These are phyloP conservation scores for Globisporangium barbulae DNA, from an alignment of 352 stramenopile species.

Conservation along the genomic window DNA sequence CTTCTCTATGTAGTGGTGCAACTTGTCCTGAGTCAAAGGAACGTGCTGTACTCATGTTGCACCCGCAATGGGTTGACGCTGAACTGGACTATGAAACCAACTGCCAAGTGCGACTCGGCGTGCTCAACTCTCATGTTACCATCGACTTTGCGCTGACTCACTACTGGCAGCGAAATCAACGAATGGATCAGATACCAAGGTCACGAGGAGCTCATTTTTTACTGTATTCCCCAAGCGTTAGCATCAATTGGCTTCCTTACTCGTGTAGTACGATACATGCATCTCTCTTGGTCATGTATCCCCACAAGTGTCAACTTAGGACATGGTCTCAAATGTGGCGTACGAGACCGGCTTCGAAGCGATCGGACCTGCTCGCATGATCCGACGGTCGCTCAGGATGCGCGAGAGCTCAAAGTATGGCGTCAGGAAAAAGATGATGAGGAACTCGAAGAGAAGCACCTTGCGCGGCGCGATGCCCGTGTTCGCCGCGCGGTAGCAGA, in stretches of 20 bases:
- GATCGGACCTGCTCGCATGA: neutral
- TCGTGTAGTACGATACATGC: neutral
- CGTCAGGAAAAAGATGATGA: conserved; percentile 5
- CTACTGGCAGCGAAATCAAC: too few relatives aligned
- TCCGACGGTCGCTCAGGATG: neutral
- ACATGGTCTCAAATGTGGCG: neutral
- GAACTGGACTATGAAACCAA: neutral
- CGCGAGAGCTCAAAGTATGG: conserved; percentile 14
- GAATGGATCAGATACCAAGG: too few relatives aligned
- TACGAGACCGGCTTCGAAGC: neutral
- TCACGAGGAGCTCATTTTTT: too few relatives aligned
- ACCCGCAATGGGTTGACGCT: neutral
- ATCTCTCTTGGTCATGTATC: too few relatives aligned
- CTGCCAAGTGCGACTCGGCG: neutral
- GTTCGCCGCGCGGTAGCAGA: conserved; percentile 8
- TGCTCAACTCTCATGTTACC: too few relatives aligned
- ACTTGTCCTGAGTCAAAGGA: too few relatives aligned
- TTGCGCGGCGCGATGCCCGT: conserved; percentile 15
- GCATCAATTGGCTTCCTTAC: too few relatives aligned
- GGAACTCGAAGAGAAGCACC: conserved; percentile 3
- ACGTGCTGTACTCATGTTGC: too few relatives aligned
- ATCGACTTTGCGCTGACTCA: too few relatives aligned
- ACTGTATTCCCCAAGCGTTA: too few relatives aligned
- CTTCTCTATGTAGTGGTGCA: too few relatives aligned
- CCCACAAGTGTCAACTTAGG: neutral